Percentiles rank a stretch among this genome's conserved stretches.
phyloP scores from a whole-genome alignment of 2,329 filamentous ascomycete species.

The Sarocladium kiliense region DNA sequence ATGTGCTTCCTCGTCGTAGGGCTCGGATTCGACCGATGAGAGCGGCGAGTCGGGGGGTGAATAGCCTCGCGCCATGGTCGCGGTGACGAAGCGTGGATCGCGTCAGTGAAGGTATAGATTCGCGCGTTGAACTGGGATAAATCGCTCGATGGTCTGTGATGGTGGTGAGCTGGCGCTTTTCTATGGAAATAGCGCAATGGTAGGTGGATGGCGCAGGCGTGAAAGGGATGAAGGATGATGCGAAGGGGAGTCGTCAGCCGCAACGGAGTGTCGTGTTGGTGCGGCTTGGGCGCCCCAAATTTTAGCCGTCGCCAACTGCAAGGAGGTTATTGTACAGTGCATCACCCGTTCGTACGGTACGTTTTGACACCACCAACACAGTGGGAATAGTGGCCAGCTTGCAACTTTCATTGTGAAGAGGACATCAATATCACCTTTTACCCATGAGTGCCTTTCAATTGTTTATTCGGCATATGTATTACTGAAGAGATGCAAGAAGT shows the following conservation, averaged over 20 bases:
- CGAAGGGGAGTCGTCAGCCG: not conserved
- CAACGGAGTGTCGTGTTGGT: not conserved
- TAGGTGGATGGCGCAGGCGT: not conserved
- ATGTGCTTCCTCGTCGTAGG: constrained; percentile 40
- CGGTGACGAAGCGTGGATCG: constrained; percentile 11
- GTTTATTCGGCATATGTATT: too few species aligned
- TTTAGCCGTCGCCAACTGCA: constrained; percentile 4
- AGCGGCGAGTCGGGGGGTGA: constrained; percentile 41
- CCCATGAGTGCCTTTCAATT: not conserved
- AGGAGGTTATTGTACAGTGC: constrained; percentile 6
- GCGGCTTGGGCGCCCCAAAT: not conserved
- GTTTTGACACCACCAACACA: not conserved
- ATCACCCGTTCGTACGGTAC: not conserved
- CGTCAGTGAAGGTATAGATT: constrained; percentile 4
- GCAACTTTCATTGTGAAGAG: too few species aligned
- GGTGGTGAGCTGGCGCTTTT: not conserved
- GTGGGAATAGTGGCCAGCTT: too few species aligned
- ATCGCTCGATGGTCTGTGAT: not conserved
- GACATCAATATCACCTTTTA: not conserved
- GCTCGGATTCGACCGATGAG: constrained; percentile 41
- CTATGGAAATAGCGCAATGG: not conserved
- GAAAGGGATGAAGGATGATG: not conserved
- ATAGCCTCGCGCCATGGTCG: constrained; percentile 29
- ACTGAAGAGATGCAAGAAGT: too few species aligned
- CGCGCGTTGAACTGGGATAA: constrained; percentile 17